Conservation (phyloP, 108 stramenopile genomes). For the Conticribra weissflogii region DNA sequence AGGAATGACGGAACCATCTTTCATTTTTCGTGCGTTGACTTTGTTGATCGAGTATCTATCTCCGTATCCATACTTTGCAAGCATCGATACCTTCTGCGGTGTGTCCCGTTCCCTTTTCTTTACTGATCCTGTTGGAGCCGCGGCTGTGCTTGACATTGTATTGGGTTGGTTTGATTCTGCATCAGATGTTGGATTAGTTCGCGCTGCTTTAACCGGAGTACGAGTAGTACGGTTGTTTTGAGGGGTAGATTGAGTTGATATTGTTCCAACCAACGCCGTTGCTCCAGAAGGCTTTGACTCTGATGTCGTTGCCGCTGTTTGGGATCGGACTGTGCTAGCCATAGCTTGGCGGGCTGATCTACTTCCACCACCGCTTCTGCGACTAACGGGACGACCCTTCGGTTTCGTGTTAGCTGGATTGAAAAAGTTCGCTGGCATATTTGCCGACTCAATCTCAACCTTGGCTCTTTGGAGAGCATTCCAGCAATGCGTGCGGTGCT, state of each 20-base stretch:
- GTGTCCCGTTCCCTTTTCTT: background rate
- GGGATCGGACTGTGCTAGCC: background rate
- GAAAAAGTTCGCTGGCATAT: background rate
- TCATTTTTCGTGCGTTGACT: constrained; percentile 55
- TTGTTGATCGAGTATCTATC: constrained; percentile 71
- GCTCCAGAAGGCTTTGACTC: background rate
- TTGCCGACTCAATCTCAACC: constrained; percentile 38
- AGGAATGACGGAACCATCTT: constrained; percentile 79
- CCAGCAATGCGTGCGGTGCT: constrained; percentile 58
- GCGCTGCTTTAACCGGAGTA: background rate
- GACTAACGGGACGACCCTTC: background rate
- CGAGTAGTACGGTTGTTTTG: background rate
- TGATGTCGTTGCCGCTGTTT: background rate
- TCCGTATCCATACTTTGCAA: constrained; percentile 27
- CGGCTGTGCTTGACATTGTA: background rate
- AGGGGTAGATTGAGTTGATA: background rate
- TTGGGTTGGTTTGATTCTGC: background rate
- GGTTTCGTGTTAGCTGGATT: background rate
- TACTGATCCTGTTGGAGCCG: background rate
- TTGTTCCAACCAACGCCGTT: background rate
- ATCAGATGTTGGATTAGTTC: background rate
- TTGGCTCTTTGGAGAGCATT: constrained; percentile 58
- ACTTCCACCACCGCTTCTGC: background rate
- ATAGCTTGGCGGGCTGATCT: background rate
- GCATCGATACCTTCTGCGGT: background rate